phyloP scores from a whole-genome alignment of 2,329 filamentous ascomycete species.

The Cercospora berteroae region DNA sequence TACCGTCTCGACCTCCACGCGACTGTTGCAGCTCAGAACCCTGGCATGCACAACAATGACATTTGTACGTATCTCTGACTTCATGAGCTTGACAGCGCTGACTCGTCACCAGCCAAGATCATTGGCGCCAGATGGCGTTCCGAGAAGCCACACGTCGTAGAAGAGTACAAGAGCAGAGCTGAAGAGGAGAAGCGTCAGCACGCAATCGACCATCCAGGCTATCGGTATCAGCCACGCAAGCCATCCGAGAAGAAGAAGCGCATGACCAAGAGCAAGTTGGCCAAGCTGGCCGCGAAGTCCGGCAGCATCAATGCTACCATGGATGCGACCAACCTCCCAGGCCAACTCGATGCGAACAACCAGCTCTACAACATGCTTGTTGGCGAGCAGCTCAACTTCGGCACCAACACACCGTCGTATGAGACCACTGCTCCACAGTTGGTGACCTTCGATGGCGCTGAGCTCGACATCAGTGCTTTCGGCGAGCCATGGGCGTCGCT shows the following conservation, averaged over 20 bases:
- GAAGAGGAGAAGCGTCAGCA: slow-evolving; percentile 15
- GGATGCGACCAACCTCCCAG: not conserved
- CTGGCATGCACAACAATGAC: slow-evolving; percentile 22
- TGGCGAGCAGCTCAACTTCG: slow-evolving; percentile 47
- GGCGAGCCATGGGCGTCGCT: not conserved
- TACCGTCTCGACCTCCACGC: slow-evolving; percentile 19
- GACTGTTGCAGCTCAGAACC: slow-evolving; percentile 13
- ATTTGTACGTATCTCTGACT: slow-evolving; percentile 10
- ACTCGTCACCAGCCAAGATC: too few species aligned
- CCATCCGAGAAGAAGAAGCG: slow-evolving; percentile 22
- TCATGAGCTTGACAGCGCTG: too few species aligned
- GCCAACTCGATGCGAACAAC: slow-evolving; percentile 1
- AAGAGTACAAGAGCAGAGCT: slow-evolving; percentile 13
- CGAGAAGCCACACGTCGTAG: slow-evolving; percentile 7
- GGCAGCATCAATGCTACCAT: slow-evolving; percentile 15
- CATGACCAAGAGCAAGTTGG: slow-evolving; percentile 39
- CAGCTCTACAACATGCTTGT: slow-evolving; percentile 37
- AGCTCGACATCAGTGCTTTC: not conserved
- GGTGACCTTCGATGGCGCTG: slow-evolving; percentile 10
- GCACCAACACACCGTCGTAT: slow-evolving; percentile 35
- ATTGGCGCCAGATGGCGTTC: not conserved
- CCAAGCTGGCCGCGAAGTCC: slow-evolving; percentile 21
- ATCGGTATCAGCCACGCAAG: slow-evolving; percentile 36
- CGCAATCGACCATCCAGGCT: slow-evolving; percentile 20
- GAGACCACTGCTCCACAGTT: slow-evolving; percentile 22